These are phyloP conservation scores for Emericellopsis atlantica DNA, from an alignment of 2,329 filamentous ascomycete species.

Conservation along the genomic window DNA sequence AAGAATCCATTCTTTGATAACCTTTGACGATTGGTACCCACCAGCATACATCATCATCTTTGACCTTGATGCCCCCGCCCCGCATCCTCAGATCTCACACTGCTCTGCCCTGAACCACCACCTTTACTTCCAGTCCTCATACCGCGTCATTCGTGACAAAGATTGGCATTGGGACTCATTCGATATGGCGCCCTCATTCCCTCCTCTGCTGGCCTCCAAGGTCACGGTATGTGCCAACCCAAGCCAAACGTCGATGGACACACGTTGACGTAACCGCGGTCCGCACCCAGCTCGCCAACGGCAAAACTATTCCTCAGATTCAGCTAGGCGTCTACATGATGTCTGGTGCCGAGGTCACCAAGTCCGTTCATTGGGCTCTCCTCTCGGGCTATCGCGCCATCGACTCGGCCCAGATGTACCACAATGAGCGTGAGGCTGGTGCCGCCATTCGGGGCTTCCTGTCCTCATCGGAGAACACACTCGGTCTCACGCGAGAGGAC, in stretches of 20 bases:
- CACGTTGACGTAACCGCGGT: not conserved
- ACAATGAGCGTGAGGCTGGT: constrained; percentile 62
- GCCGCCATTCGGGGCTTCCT: constrained; percentile 49
- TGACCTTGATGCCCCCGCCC: too few species aligned
- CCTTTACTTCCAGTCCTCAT: too few species aligned
- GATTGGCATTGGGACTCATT: not conserved
- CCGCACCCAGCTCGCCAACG: constrained; percentile 44
- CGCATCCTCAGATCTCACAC: too few species aligned
- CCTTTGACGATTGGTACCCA: too few species aligned
- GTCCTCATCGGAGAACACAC: constrained; percentile 26
- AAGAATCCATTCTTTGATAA: too few species aligned
- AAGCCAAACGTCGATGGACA: not conserved
- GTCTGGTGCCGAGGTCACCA: constrained; percentile 43
- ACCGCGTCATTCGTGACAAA: too few species aligned
- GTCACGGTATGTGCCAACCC: constrained; percentile 9
- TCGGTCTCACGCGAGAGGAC: constrained; percentile 48
- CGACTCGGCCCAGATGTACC: constrained; percentile 41
- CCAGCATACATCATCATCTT: too few species aligned
- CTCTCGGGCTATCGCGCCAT: constrained; percentile 37
- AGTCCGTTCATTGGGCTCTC: constrained; percentile 45
- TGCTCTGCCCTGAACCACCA: too few species aligned
- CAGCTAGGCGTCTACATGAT: constrained; percentile 67
- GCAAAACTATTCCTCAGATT: constrained; percentile 54
- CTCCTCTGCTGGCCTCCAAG: constrained; percentile 9
- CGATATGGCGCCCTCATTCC: constrained; percentile 8